Base-by-base conservation (phyloP, 495 filamentous ascomycete species). In the Aspergillus campestris region DNA sequence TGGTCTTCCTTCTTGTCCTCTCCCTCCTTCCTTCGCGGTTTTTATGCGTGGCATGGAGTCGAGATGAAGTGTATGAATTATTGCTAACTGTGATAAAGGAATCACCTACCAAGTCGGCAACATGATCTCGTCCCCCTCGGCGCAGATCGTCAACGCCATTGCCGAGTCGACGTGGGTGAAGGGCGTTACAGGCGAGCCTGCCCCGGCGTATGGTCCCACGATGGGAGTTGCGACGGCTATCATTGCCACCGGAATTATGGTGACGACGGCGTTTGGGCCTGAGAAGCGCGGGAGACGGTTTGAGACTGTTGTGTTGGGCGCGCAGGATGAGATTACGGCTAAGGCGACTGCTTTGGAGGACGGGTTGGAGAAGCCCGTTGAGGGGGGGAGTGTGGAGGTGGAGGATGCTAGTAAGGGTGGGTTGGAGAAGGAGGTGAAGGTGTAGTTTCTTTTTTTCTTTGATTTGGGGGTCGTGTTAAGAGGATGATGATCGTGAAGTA, bases 201-300 rank as follows among this genome's bases (percentile, higher is more conserved):
- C 75, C 1, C 73, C 80, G 11, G 81, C 82, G 1, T 87, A 87
- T 45, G 84, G 82, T 0, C 81, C 80, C 1, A 72, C 70, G 0
- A 86, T 84, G 81, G 82, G 70, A 11, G 71, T 86, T 29, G 80
- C 81, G 13, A 84, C 82, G 6, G 82, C 77, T 3, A 86, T 87
- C 49, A 82, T 86, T 48, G 75, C 77, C 1, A 37, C 70, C 0
- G 81, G 82, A 7, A 86, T 87, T 39, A 62, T 64, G n/a, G 53
- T 79, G 3, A 86, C 81, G 24, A 71, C 73, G 13, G 75, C 63
- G 2, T 45, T 66, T 50, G 63, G 63, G 1, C 63, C 78, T 0
- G 84, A 89, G 74, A 83, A 77, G 59, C 66, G 79, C 27, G 82
- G 84, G 3, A 65, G 79, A 6, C 71, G 76, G 41, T 89, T 89